phyloP scores from a whole-genome alignment of 1,139 yeast genomes.

The Pichia sp. region DNA sequence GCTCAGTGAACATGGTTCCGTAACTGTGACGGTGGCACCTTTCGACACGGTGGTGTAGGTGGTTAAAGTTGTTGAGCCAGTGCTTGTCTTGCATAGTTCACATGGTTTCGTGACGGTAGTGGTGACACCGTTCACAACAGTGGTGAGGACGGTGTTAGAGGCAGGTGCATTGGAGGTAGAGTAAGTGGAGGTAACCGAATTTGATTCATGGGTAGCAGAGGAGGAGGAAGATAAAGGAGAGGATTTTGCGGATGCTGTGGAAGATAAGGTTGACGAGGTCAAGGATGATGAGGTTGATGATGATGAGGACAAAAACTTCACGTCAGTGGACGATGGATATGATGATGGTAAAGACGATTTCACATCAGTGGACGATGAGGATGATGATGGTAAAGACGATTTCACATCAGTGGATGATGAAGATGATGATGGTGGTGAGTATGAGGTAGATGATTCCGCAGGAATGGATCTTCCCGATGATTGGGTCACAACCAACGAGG shows the following conservation, averaged over 20 bases:
- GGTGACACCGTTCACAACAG: constrained; percentile 16
- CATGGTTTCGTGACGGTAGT: constrained; percentile 17
- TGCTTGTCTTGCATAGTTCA: neutral
- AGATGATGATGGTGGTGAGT: too few relatives aligned
- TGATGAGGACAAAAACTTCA: neutral
- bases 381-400: too few relatives aligned
- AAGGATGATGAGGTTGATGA: constrained; percentile 4
- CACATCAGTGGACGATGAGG: too few relatives aligned
- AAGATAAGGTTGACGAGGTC: constrained; percentile 4
- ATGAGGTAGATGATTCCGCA: too few relatives aligned
- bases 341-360: neutral
- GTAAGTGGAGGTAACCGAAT: neutral
- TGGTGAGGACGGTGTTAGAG: constrained; percentile 13
- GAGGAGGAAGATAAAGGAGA: constrained; percentile 3
- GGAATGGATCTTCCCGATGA: too few relatives aligned
- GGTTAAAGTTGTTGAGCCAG: constrained; percentile 4
- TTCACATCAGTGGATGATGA: too few relatives aligned
- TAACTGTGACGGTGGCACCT: constrained; percentile 14
- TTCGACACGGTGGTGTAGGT: constrained; percentile 13
- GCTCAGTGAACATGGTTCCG: constrained; percentile 8
- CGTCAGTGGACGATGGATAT: neutral
- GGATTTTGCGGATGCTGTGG: constrained; percentile 7
- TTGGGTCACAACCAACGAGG: too few relatives aligned
- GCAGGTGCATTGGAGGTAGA: too few relatives aligned
- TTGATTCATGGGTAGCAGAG: neutral